phyloP scores from a whole-genome alignment of 2,329 filamentous ascomycete genomes.

The Cadophora sp. region DNA sequence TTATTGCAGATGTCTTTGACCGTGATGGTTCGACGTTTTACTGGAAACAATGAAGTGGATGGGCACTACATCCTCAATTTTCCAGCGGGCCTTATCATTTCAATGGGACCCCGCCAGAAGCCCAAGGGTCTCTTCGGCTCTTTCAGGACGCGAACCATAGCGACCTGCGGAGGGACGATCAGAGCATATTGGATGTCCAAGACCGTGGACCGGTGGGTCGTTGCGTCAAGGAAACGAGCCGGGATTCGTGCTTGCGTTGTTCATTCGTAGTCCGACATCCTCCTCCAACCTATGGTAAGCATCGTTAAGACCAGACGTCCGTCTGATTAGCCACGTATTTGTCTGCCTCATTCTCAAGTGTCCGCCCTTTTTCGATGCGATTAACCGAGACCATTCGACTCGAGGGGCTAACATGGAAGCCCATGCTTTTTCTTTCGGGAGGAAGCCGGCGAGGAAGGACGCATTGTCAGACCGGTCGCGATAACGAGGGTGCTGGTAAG shows the following conservation, averaged over 20 bases:
- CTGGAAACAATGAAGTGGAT: not conserved
- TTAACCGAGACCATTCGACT: not conserved
- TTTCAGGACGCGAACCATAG: conserved; percentile 13
- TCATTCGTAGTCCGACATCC: not conserved
- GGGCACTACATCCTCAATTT: not conserved
- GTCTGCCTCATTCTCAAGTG: not conserved
- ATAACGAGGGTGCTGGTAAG: not conserved
- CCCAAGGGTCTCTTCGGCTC: not conserved
- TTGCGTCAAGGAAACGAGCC: not conserved
- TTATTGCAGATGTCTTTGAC: not conserved
- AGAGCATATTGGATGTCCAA: not conserved
- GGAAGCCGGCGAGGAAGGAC: not conserved
- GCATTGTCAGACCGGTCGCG: not conserved
- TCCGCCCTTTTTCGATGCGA: not conserved
- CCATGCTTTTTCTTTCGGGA: not conserved
- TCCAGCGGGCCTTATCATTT: not conserved
- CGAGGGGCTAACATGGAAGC: not conserved
- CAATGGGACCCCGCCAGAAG: not conserved
- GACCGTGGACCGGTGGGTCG: not conserved
- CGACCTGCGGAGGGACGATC: not conserved
- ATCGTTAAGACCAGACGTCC: not conserved
- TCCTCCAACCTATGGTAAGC: not conserved
- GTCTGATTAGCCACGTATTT: not conserved
- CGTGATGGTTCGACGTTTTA: not conserved
- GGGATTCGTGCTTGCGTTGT: not conserved